A percentile compares a stretch with the other conserved stretches of the same genome.
Evolutionary conservation across 2,329 filamentous ascomycete genomes (phyloP).

Genomic region (Aspergillus sp.): DNA sequence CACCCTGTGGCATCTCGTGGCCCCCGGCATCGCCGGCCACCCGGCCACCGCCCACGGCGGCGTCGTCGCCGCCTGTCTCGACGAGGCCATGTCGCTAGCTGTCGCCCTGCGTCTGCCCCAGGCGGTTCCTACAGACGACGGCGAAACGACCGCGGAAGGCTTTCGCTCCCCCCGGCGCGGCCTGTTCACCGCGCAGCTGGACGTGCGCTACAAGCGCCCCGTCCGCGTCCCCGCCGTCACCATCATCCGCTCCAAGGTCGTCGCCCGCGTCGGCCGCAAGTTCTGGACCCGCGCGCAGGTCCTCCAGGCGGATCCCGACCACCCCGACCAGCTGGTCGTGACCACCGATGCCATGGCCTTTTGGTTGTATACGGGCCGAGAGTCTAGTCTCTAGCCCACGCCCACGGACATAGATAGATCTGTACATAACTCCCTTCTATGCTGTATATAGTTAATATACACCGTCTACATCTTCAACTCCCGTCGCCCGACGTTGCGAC

Average conservation of each 20-base stretch:
- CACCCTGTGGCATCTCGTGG: conserved; percentile 34
- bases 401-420: background rate
- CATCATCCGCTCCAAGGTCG: conserved; percentile 36
- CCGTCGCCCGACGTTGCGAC: conserved; percentile 59
- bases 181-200: conserved; percentile 41
- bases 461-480: conserved; percentile 26
- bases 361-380: conserved; percentile 34
- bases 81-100: conserved; percentile 45
- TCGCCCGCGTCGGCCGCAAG: conserved; percentile 39
- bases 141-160: conserved; percentile 4
- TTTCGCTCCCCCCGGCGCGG: conserved; percentile 25
- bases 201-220: conserved; percentile 40
- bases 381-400: background rate
- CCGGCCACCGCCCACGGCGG: conserved; percentile 42
- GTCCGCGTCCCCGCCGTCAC: conserved; percentile 36
- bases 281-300: conserved; percentile 41
- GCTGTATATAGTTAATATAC: background rate
- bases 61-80: conserved; percentile 40
- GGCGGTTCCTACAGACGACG: conserved; percentile 13
- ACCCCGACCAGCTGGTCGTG: conserved; percentile 31
- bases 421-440: conserved; percentile 2
- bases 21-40: conserved; percentile 40
- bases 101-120: conserved; percentile 21
- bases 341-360: conserved; percentile 43
- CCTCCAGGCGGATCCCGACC: conserved; percentile 36